phyloP scores from a whole-genome alignment of 2,329 filamentous ascomycete genomes.

The Madurella mycetomatis region DNA sequence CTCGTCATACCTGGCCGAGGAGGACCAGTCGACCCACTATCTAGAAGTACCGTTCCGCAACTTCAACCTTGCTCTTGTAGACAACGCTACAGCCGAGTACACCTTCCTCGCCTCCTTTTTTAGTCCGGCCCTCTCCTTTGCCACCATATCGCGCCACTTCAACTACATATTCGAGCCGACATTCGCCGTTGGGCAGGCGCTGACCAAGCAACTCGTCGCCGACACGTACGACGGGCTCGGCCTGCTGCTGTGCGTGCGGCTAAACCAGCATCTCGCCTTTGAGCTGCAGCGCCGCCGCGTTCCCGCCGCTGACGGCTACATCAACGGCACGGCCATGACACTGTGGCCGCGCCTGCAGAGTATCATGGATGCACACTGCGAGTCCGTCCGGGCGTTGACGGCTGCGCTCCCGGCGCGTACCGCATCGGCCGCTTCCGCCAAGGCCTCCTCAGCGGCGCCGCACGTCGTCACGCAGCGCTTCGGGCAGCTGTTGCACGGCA shows the following conservation, averaged over 20 bases:
- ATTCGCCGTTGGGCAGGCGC: conserved; percentile 71
- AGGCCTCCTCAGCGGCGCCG: conserved; percentile 70
- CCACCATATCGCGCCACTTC: conserved; percentile 77
- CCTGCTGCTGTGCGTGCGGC: conserved; percentile 80
- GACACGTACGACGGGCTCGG: conserved; percentile 81
- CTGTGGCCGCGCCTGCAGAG: conserved; percentile 94
- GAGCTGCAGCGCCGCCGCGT: conserved; percentile 88
- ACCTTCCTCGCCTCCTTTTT: conserved; percentile 91
- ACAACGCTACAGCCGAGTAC: conserved; percentile 93
- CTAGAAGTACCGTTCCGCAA: conserved; percentile 88
- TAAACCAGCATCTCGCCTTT: conserved; percentile 93
- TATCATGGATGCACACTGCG: conserved; percentile 88
- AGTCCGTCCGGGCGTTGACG: conserved; percentile 67
- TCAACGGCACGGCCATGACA: conserved; percentile 93
- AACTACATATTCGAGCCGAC: conserved; percentile 85
- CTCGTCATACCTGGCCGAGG: conserved; percentile 85
- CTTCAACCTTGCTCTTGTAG: conserved; percentile 88
- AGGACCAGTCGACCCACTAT: conserved; percentile 80
- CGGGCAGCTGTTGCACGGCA: conserved; percentile 82
- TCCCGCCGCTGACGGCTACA: conserved; percentile 82
- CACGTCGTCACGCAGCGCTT: conserved; percentile 94
- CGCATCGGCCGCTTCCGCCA: conserved; percentile 43
- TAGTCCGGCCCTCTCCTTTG: conserved; percentile 67
- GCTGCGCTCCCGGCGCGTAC: conserved; percentile 47
- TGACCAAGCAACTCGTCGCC: conserved; percentile 73